These are phyloP conservation scores for Pleurotus giganteus DNA, from an alignment of 768 basidiomycete species.

Conservation along the genomic window DNA sequence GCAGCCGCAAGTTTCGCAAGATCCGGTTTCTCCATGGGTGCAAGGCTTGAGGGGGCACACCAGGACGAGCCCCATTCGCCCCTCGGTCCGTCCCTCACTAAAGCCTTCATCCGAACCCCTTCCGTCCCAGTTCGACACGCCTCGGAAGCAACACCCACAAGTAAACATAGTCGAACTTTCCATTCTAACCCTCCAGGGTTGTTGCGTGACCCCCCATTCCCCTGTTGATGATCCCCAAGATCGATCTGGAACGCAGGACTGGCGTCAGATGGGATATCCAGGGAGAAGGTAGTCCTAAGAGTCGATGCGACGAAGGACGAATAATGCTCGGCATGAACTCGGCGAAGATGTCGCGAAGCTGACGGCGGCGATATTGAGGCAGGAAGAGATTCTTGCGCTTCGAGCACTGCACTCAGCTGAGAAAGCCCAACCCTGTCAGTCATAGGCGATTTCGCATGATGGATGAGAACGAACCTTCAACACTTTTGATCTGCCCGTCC, in stretches of 20 bases:
- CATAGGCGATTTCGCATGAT: not conserved
- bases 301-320: conserved; percentile 72
- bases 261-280: conserved; percentile 92
- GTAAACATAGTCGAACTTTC: conserved; percentile 82
- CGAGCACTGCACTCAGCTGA: conserved; percentile 85
- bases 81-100: conserved; percentile 54
- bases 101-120: conserved; percentile 50
- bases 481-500: conserved; percentile 68
- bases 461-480: conserved; percentile 60
- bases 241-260: conserved; percentile 81
- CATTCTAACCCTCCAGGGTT: conserved; percentile 79
- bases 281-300: conserved; percentile 76
- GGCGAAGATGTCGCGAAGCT: conserved; percentile 52
- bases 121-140: conserved; percentile 43
- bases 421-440: not conserved
- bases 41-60: conserved; percentile 54
- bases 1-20: conserved; percentile 15
- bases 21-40: conserved; percentile 54
- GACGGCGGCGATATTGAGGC: conserved; percentile 49
- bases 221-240: conserved; percentile 35
- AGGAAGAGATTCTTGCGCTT: conserved; percentile 85
- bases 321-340: conserved; percentile 85
- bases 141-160: conserved; percentile 70
- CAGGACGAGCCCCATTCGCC: conserved; percentile 76
- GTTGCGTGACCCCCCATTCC: conserved; percentile 13